These are phyloP conservation scores for Penicillium manginii DNA, from an alignment of 495 filamentous ascomycete species.

Conservation along the genomic window DNA sequence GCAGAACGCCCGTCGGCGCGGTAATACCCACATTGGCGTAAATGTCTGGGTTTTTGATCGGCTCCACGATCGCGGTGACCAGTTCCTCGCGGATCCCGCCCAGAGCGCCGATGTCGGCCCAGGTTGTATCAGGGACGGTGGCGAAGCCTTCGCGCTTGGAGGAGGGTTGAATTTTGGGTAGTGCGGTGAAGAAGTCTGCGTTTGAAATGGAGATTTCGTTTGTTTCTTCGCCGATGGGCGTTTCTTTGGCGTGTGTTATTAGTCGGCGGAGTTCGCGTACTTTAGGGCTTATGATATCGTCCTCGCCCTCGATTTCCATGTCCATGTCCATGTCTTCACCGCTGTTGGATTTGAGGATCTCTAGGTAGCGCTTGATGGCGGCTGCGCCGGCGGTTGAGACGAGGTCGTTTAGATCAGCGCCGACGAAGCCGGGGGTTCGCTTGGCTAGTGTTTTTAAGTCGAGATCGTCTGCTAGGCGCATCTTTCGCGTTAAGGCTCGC, in stretches of 20 bases:
- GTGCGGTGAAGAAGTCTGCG: conserved; percentile 73
- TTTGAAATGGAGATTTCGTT: conserved; percentile 56
- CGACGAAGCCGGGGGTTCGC: conserved; percentile 91
- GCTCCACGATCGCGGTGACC: conserved; percentile 85
- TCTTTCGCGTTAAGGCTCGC: conserved; percentile 71
- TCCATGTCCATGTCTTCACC: conserved; percentile 60
- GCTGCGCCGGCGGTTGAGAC: conserved; percentile 74
- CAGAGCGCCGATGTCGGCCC: conserved; percentile 90
- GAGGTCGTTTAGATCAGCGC: conserved; percentile 86
- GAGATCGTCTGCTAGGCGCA: conserved; percentile 70
- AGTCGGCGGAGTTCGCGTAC: conserved; percentile 57
- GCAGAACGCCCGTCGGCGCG: conserved; percentile 85
- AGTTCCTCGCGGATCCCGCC: conserved; percentile 79
- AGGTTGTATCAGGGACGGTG: conserved; percentile 95
- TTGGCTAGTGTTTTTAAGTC: conserved; percentile 82
- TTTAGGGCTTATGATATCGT: conserved; percentile 43
- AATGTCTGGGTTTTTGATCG: conserved; percentile 81
- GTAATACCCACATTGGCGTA: conserved; percentile 84
- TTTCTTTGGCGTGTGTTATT: conserved; percentile 55
- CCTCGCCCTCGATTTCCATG: conserved; percentile 59
- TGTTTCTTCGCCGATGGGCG: conserved; percentile 47
- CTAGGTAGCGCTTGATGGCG: conserved; percentile 62
- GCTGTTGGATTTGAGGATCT: conserved; percentile 54
- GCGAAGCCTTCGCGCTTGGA: conserved; percentile 96
- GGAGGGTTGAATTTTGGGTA: conserved; percentile 87